Percentiles rank a stretch among this genome's conserved stretches.
Evolutionary conservation across 768 basidiomycete species (phyloP).

Genomic region (Lepiota brunneoincarnata): DNA sequence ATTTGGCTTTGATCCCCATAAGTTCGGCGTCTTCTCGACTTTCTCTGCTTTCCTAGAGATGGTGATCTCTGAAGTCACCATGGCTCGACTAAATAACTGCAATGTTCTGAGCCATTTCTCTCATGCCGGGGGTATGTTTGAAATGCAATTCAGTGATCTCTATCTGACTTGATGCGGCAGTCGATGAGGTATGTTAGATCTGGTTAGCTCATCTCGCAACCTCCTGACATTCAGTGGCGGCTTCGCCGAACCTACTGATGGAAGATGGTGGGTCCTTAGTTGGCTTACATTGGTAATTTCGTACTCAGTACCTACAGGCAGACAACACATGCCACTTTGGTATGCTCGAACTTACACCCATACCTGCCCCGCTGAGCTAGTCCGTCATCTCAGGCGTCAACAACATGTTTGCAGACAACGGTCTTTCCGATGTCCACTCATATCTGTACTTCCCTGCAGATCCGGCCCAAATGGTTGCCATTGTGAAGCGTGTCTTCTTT

Average conservation of each 20-base stretch:
- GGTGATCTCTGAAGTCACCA: constrained; percentile 85
- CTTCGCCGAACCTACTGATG: background rate
- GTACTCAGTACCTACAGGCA: constrained; percentile 27
- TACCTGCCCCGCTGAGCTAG: constrained; percentile 13
- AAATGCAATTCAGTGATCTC: background rate
- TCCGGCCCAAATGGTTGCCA: constrained; percentile 72
- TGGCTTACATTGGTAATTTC: background rate
- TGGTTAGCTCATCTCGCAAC: background rate
- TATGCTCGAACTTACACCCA: constrained; percentile 3
- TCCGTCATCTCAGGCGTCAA: constrained; percentile 71
- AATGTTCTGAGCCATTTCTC: constrained; percentile 90
- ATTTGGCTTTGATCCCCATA: constrained; percentile 79
- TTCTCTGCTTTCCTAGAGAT: constrained; percentile 93
- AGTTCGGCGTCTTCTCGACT: constrained; percentile 87
- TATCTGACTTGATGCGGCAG: constrained; percentile 27
- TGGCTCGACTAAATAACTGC: constrained; percentile 89
- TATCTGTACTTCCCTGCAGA: constrained; percentile 90
- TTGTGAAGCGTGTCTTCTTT: constrained; percentile 80
- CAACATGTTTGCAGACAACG: constrained; percentile 87
- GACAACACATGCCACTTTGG: constrained; percentile 51
- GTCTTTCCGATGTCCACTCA: constrained; percentile 75
- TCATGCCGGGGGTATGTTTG: constrained; percentile 70
- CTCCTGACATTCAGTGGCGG: background rate
- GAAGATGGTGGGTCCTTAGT: constrained; percentile 28
- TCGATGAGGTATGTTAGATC: constrained; percentile 51